phyloP scores from a whole-genome alignment of 1,139 yeast species.

The Pneumocystis wakefieldiae region DNA sequence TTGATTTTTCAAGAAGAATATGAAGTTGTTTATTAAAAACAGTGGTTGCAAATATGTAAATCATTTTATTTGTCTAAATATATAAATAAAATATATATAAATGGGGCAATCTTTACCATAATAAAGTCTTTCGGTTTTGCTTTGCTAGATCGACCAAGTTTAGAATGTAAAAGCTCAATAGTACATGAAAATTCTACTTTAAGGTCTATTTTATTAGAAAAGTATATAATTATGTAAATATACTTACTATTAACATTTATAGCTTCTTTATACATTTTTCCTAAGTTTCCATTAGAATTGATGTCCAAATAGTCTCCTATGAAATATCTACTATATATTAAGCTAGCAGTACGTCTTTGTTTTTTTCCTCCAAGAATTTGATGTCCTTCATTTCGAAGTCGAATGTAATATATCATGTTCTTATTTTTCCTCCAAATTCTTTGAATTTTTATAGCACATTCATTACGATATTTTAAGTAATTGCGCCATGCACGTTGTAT shows the following conservation, averaged over 20 bases:
- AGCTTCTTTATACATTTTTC: conserved; percentile 37
- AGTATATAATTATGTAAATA: conserved; percentile 64
- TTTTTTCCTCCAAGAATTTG: conserved; percentile 55
- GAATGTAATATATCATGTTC: conserved; percentile 65
- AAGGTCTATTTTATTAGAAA: conserved; percentile 71
- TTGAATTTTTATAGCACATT: conserved; percentile 76
- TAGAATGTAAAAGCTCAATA: conserved; percentile 68
- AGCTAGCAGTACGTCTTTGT: conserved; percentile 77
- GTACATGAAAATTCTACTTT: conserved; percentile 70
- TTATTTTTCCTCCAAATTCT: conserved; percentile 67
- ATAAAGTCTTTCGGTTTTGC: conserved; percentile 61
- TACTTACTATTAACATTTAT: conserved; percentile 48
- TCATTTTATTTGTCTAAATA: conserved; percentile 19
- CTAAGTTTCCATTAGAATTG: conserved; percentile 49
- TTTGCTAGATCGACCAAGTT: conserved; percentile 84
- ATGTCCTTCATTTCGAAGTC: conserved; percentile 72
- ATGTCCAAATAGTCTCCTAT: conserved; percentile 91
- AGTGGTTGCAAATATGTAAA: conserved; percentile 59
- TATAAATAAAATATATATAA: not conserved
- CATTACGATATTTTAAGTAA: conserved; percentile 63
- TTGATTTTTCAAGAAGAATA: conserved; percentile 47
- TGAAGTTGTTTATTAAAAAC: conserved; percentile 59
- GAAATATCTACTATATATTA: conserved; percentile 79
- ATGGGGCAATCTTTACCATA: conserved; percentile 30
- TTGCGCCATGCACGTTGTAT: conserved; percentile 96